phyloP scores from a whole-genome alignment of 2,329 filamentous ascomycete species.

The Penicillium sp. region DNA sequence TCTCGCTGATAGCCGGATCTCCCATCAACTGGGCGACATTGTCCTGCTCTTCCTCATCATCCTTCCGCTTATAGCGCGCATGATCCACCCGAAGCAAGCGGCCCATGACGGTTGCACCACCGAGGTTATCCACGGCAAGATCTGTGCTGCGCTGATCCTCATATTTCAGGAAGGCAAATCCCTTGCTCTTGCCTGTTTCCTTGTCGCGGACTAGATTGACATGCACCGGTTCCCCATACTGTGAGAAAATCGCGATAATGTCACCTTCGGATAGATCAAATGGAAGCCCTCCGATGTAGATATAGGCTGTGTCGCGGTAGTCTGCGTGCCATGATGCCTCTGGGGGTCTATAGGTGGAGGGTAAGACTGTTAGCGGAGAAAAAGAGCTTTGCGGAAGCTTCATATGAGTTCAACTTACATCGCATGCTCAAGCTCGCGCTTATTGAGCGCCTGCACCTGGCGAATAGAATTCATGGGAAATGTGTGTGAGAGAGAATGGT shows the following conservation, averaged over 20 bases:
- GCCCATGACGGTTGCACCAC: constrained; percentile 79
- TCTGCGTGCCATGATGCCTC: constrained; percentile 95
- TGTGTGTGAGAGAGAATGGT: constrained; percentile 8
- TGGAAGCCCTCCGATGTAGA: constrained; percentile 93
- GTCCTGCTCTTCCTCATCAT: constrained; percentile 60
- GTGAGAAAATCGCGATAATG: constrained; percentile 92
- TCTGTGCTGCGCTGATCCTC: constrained; percentile 97
- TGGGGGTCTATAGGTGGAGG: constrained; percentile 58
- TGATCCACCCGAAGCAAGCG: constrained; percentile 86
- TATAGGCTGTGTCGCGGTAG: constrained; percentile 94
- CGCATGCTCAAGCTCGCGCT: constrained; percentile 87
- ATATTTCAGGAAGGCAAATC: constrained; percentile 96
- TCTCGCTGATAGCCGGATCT: constrained; percentile 40
- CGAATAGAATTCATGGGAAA: constrained; percentile 84
- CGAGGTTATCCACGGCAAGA: constrained; percentile 91
- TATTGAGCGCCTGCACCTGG: constrained; percentile 88
- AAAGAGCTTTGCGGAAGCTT: not conserved
- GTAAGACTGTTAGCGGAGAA: constrained; percentile 12
- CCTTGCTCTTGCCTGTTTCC: constrained; percentile 90
- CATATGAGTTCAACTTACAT: constrained; percentile 56
- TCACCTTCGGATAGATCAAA: constrained; percentile 95
- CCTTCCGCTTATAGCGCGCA: constrained; percentile 82
- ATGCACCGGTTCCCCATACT: constrained; percentile 92
- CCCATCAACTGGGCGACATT: constrained; percentile 52
- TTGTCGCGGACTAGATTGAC: constrained; percentile 91